Base-by-base conservation (phyloP, 208 protist genomes). In the Leishmania major region DNA sequence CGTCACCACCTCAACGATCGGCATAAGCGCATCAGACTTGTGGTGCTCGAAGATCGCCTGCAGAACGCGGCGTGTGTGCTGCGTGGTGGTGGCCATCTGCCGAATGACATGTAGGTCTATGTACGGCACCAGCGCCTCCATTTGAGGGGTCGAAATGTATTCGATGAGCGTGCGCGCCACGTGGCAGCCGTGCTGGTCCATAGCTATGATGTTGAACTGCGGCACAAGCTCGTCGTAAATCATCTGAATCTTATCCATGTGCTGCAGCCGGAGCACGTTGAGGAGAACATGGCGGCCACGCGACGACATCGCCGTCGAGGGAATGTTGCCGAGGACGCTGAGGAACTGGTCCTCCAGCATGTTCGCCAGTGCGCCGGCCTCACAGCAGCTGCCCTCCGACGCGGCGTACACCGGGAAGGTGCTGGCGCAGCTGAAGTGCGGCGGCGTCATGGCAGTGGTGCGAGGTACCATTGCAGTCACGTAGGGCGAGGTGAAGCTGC, bases 1-100 rank as follows among this genome's bases (percentile, higher is more conserved):
- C 73, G 89, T 87, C 66, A 97, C 77, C 59, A 89, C 78, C n/a
- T 87, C 84, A 11, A 94, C 94, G 47, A 96, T 82, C 7, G 89
- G 90, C 67, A 79, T 88, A 13, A 96, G 87, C 0, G 83, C 87
- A 35, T 88, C 83, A 40, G 82, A 75, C 28, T 81, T 78, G 84
- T 95, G 92, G 77, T 86, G 91, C 81, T 96, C 91, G 72, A 96
- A 97, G 31, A 97, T 84, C 49, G 83, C 83, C 78, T 97, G 92
- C 55, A 96, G 70, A 25, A 93, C 84, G 67, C 94, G 91, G 35
- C 94, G 92, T 4, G 91, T 96, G 89, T 95, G 88, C 83, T 93
- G 92, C 6, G 92, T 91, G 8, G 82, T 78, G 10, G 86, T 88
- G 47, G 88, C 86, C 74, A 96, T 79, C 64, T 84, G 82, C 60